phyloP scores from a whole-genome alignment of 1,284 basidiomycete genomes.

The Cutaneotrichosporon cavernicola region DNA sequence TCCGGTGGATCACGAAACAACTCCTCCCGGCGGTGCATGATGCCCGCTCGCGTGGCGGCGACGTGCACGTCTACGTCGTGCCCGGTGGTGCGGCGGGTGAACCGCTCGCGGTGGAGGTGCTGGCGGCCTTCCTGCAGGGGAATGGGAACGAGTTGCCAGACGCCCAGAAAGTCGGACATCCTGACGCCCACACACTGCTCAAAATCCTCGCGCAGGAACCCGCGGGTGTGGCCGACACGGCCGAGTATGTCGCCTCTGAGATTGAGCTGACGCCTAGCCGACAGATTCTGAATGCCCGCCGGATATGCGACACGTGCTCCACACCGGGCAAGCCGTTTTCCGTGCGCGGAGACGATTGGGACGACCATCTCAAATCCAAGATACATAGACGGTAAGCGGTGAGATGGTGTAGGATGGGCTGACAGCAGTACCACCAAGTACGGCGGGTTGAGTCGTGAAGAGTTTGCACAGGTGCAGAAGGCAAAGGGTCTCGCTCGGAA shows the following conservation, averaged over 20 bases:
- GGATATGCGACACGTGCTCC: conserved; percentile 73
- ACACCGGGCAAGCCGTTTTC: conserved; percentile 67
- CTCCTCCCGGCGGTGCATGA: conserved; percentile 71
- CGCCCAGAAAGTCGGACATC: conserved; percentile 61
- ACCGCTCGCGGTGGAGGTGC: conserved; percentile 54
- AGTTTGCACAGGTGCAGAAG: conserved; percentile 29
- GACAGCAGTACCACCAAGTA: conserved; percentile 12
- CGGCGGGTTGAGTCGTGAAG: conserved; percentile 15
- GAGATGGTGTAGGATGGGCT: neutral
- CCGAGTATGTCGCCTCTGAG: conserved; percentile 51
- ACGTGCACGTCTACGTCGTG: conserved; percentile 51
- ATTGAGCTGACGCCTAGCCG: conserved; percentile 50
- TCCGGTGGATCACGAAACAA: conserved; percentile 91
- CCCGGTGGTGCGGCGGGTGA: conserved; percentile 65
- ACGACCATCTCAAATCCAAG: conserved; percentile 63
- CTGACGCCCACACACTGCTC: conserved; percentile 59
- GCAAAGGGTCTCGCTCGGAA: conserved; percentile 26
- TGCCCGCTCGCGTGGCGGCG: conserved; percentile 53
- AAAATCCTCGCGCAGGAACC: conserved; percentile 49
- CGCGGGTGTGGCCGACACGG: conserved; percentile 29
- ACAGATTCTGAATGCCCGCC: conserved; percentile 62
- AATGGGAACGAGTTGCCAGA: conserved; percentile 59
- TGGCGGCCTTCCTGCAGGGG: conserved; percentile 63
- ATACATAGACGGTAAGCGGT: conserved; percentile 57
- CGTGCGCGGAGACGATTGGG: conserved; percentile 69